These are phyloP conservation scores for Ceratobasidium sp. DNA, from an alignment of 1,284 basidiomycete species.

Conservation along the genomic window DNA sequence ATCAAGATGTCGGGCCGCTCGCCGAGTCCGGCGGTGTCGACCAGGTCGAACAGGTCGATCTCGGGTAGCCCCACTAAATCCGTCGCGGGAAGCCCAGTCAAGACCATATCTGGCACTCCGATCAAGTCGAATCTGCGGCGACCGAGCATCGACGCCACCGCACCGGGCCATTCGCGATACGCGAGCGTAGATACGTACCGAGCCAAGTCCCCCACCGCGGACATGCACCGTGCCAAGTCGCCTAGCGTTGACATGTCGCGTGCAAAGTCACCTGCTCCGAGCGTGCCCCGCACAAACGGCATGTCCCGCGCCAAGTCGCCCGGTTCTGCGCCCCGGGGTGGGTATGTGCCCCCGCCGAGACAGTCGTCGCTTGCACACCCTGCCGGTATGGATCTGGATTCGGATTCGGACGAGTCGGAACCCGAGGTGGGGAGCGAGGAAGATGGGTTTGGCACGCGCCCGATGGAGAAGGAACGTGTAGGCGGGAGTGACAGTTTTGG, in stretches of 20 bases:
- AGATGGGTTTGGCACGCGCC: conserved; percentile 1
- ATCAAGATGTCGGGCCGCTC: conserved; percentile 13
- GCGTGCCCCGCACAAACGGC: neutral
- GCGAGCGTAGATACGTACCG: conserved; percentile 3
- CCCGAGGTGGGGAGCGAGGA: conserved; percentile 35
- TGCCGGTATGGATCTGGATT: conserved; percentile 21
- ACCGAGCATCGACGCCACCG: neutral
- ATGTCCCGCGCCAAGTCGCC: neutral
- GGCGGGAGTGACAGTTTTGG: neutral
- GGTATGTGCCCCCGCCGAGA: conserved; percentile 23
- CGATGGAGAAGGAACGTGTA: neutral
- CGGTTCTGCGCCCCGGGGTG: neutral
- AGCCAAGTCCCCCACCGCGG: conserved; percentile 2
- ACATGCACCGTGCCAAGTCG: conserved; percentile 23
- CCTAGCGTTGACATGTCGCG: neutral
- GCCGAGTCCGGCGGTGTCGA: neutral
- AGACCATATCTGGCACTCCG: neutral
- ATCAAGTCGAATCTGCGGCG: neutral
- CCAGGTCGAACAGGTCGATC: neutral
- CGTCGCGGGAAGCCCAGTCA: neutral
- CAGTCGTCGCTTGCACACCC: conserved; percentile 28
- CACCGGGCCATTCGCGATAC: conserved; percentile 1
- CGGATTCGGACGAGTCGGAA: conserved; percentile 41
- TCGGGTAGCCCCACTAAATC: conserved; percentile 1
- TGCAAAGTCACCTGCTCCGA: neutral